A percentile compares a stretch with the other conserved stretches of the same genome.
Conservation (phyloP, 768 basidiomycete species). For the Boletus subparvulus region DNA sequence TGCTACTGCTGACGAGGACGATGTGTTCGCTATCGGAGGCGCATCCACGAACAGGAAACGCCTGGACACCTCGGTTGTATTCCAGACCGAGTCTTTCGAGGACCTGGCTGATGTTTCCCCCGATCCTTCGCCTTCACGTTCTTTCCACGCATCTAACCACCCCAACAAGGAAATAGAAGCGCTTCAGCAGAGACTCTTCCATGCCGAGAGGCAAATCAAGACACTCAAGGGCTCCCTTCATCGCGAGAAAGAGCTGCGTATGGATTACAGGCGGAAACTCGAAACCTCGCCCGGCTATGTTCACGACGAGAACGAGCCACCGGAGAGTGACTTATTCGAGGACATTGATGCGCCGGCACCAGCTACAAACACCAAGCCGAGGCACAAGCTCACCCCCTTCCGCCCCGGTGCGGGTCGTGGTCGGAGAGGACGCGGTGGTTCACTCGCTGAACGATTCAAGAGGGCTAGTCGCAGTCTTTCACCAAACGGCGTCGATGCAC, state of each 20-base stretch:
- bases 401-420: constrained; percentile 46
- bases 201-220: constrained; percentile 82
- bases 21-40: constrained; percentile 64
- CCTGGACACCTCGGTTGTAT: constrained; percentile 48
- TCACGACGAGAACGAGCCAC: constrained; percentile 39
- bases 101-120: constrained; percentile 55
- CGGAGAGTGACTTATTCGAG: constrained; percentile 44
- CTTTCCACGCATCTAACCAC: constrained; percentile 71
- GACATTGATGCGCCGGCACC: constrained; percentile 42
- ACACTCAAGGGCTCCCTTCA: constrained; percentile 78
- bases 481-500: constrained; percentile 38
- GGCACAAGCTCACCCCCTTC: constrained; percentile 53
- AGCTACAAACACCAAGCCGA: constrained; percentile 35
- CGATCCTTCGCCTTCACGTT: constrained; percentile 57
- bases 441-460: constrained; percentile 62
- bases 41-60: constrained; percentile 63
- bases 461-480: constrained; percentile 55
- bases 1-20: constrained; percentile 52
- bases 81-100: constrained; percentile 46
- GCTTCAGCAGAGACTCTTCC: constrained; percentile 76
- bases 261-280: constrained; percentile 61
- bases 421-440: constrained; percentile 52
- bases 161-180: constrained; percentile 81
- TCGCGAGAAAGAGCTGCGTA: constrained; percentile 80
- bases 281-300: constrained; percentile 40